A percentile compares a stretch with the other conserved stretches of the same genome.
Evolutionary conservation across 768 basidiomycete genomes (phyloP).

Genomic region (Leccinum uliginosum): DNA sequence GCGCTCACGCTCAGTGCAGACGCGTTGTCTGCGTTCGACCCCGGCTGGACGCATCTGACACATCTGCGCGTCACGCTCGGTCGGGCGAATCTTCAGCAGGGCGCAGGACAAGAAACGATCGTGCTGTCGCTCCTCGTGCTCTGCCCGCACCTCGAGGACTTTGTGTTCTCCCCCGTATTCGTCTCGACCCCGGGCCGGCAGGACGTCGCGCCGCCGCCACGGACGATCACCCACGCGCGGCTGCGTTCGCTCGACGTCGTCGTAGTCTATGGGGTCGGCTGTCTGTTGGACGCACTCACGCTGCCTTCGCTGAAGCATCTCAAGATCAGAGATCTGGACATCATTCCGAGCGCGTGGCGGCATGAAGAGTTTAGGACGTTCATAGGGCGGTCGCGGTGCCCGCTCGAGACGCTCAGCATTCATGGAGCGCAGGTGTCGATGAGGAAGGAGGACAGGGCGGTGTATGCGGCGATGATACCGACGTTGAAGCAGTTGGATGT

Average conservation of each 20-base stretch:
- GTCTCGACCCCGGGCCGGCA: background rate
- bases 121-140: conserved; percentile 14
- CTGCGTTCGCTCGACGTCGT: conserved; percentile 12
- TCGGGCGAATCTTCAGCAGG: background rate
- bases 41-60: conserved; percentile 16
- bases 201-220: background rate
- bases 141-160: conserved; percentile 18
- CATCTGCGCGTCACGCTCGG: conserved; percentile 6
- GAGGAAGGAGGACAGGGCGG: conserved; percentile 12
- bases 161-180: conserved; percentile 6
- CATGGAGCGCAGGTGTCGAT: conserved; percentile 9
- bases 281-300: conserved; percentile 12
- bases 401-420: conserved; percentile 15
- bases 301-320: conserved; percentile 12
- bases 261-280: background rate
- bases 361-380: conserved; percentile 14
- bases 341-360: conserved; percentile 15
- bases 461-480: conserved; percentile 14
- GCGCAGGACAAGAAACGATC: background rate
- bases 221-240: conserved; percentile 9
- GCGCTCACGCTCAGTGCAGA: background rate
- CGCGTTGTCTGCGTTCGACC: conserved; percentile 6
- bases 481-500: conserved; percentile 17
- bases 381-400: conserved; percentile 18
- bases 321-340: conserved; percentile 12